Evolutionary conservation across 148 eudicot species (phyloP).

Genomic region (Fagopyrum tataricum): DNA sequence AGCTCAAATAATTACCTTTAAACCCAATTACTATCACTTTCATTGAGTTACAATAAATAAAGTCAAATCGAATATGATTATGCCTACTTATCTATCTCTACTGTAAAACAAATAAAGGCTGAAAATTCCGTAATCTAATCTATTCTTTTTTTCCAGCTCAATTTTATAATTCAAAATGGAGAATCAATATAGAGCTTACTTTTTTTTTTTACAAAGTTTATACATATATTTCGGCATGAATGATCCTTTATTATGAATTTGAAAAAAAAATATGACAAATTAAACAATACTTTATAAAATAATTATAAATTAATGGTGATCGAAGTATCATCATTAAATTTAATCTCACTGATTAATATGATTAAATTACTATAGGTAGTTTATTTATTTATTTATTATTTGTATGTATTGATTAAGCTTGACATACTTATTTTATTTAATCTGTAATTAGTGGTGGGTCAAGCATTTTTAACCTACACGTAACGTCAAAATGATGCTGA

Average conservation of each 20-base stretch:
- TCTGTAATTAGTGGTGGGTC: neutral
- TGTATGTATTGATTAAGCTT: neutral
- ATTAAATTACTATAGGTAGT: neutral
- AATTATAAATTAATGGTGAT: too few species aligned
- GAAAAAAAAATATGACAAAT: too few species aligned
- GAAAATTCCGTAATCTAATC: neutral
- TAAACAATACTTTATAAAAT: too few species aligned
- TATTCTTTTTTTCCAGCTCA: neutral
- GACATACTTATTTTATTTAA: neutral
- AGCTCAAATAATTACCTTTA: neutral
- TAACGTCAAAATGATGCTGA: conserved; percentile 1
- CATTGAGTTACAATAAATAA: neutral
- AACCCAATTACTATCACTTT: neutral
- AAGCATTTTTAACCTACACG: neutral
- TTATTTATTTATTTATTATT: neutral
- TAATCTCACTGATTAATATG: neutral
- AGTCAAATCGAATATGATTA: neutral
- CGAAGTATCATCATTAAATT: neutral
- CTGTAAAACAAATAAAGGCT: neutral
- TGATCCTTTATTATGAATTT: too few species aligned
- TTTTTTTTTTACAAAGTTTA: too few species aligned
- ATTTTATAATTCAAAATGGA: neutral
- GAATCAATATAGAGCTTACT: neutral
- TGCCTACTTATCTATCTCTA: neutral
- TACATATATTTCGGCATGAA: too few species aligned